phyloP scores from a whole-genome alignment of 2,329 filamentous ascomycete genomes.

The Penicillium sp. region DNA sequence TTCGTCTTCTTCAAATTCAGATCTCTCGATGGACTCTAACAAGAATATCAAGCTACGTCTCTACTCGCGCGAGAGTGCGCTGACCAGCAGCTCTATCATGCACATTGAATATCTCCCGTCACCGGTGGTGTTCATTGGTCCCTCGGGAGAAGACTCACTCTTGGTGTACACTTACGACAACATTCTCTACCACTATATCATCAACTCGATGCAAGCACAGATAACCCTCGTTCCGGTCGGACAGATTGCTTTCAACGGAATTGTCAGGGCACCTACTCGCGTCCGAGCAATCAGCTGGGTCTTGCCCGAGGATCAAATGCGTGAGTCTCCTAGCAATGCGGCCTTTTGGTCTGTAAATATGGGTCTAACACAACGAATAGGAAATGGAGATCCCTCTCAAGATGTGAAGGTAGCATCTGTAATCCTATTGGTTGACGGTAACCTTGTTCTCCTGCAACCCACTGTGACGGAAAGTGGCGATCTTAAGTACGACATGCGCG shows the following conservation, averaged over 20 bases:
- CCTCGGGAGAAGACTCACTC: conserved; percentile 89
- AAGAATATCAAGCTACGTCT: conserved; percentile 67
- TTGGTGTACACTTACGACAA: conserved; percentile 98
- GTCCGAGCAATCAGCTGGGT: conserved; percentile 96
- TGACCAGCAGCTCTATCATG: conserved; percentile 73
- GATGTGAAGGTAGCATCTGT: conserved; percentile 94
- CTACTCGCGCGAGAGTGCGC: conserved; percentile 81
- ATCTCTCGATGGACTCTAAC: conserved; percentile 12
- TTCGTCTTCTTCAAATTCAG: conserved; percentile 31
- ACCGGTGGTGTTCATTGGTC: conserved; percentile 85
- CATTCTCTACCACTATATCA: conserved; percentile 90
- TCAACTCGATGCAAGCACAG: conserved; percentile 70
- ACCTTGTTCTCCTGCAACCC: conserved; percentile 88
- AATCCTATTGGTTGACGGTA: conserved; percentile 94
- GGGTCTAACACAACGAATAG: conserved; percentile 38
- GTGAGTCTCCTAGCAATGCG: conserved; percentile 42
- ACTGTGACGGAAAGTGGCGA: conserved; percentile 79
- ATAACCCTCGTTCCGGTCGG: conserved; percentile 89
- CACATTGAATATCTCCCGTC: conserved; percentile 78
- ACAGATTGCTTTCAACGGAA: conserved; percentile 95
- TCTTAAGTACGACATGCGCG: conserved; percentile 96
- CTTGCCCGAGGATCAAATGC: conserved; percentile 83
- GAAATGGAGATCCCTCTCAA: conserved; percentile 89
- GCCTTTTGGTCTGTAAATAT: neutral
- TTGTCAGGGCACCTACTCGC: conserved; percentile 88